phyloP scores from a whole-genome alignment of 1,284 basidiomycete species.

The Leccinum solheimii region DNA sequence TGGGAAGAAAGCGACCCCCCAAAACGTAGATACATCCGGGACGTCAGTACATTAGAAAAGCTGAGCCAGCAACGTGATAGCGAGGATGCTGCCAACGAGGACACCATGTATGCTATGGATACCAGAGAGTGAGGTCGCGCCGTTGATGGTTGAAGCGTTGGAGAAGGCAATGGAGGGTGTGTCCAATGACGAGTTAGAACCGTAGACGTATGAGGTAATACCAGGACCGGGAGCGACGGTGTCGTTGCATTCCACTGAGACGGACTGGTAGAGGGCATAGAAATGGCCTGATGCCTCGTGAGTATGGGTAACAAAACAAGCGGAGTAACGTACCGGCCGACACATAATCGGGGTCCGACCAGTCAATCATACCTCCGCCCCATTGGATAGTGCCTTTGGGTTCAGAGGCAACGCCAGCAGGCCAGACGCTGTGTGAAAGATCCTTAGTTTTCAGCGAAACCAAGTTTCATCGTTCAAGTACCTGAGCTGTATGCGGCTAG shows the following conservation, averaged over 20 bases:
- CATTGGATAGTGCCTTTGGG: conserved; percentile 72
- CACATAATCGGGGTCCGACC: conserved; percentile 71
- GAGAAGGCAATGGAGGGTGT: conserved; percentile 55
- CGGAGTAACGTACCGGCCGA: conserved; percentile 45
- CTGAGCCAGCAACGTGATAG: conserved; percentile 26
- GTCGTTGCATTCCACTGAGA: conserved; percentile 63
- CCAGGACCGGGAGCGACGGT: conserved; percentile 41
- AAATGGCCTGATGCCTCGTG: conserved; percentile 48
- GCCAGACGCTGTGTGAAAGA: conserved; percentile 62
- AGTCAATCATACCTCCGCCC: conserved; percentile 78
- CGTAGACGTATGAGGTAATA: conserved; percentile 64
- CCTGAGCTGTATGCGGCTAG: conserved; percentile 78
- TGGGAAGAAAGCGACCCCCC: background rate
- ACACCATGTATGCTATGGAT: conserved; percentile 15
- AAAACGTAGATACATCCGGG: background rate
- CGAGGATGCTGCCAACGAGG: conserved; percentile 18
- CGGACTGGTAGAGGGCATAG: conserved; percentile 56
- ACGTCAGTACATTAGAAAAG: conserved; percentile 24
- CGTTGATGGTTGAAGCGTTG: conserved; percentile 53
- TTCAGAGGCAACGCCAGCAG: conserved; percentile 63
- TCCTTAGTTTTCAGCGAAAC: conserved; percentile 3
- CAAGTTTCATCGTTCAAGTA: conserved; percentile 23
- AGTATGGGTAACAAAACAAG: background rate
- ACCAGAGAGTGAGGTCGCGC: conserved; percentile 25
- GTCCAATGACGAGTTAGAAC: conserved; percentile 49